These are phyloP conservation scores for Diaporthe capsici DNA, from an alignment of 2,329 filamentous ascomycete species.

Conservation along the genomic window DNA sequence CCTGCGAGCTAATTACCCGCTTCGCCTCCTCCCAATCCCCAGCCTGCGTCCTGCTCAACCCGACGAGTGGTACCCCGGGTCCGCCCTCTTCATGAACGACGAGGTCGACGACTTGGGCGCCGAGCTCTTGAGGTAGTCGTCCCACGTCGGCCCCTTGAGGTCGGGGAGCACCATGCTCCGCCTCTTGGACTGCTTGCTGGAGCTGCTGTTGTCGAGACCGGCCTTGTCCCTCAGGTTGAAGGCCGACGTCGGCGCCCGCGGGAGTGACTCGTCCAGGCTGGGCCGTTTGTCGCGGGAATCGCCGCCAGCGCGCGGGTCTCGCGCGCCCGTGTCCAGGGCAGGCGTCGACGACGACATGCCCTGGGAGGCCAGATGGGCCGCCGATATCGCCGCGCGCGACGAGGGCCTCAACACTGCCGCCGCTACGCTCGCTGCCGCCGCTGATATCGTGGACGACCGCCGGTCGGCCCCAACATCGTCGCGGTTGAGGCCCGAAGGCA, in stretches of 20 bases:
- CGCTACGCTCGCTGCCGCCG: slow-evolving; percentile 28
- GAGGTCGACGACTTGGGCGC: slow-evolving; percentile 35
- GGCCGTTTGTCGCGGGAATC: slow-evolving; percentile 31
- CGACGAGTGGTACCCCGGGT: slow-evolving; percentile 22
- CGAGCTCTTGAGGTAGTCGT: slow-evolving; percentile 47
- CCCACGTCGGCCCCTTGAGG: slow-evolving; percentile 50
- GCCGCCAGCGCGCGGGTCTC: slow-evolving; percentile 17
- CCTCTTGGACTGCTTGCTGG: slow-evolving; percentile 38
- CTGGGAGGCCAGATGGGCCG: neutral
- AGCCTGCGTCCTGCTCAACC: slow-evolving; percentile 1
- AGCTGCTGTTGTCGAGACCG: slow-evolving; percentile 31
- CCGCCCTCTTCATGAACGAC: slow-evolving; percentile 35
- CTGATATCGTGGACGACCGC: slow-evolving; percentile 17
- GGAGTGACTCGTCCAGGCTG: slow-evolving; percentile 34
- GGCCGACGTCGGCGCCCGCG: slow-evolving; percentile 24
- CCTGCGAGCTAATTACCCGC: neutral
- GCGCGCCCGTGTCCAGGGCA: slow-evolving; percentile 12
- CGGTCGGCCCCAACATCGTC: slow-evolving; percentile 17
- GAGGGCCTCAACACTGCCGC: slow-evolving; percentile 20
- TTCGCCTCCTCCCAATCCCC: neutral
- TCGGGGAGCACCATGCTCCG: slow-evolving; percentile 42
- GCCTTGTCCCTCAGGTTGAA: slow-evolving; percentile 32
- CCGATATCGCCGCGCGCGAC: slow-evolving; percentile 8
- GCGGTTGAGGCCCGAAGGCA: slow-evolving; percentile 34
- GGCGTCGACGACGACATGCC: slow-evolving; percentile 22